These are phyloP conservation scores for Mucor indicus DNA, from an alignment of 371 early-diverging fungal genomes.

Conservation along the genomic window DNA sequence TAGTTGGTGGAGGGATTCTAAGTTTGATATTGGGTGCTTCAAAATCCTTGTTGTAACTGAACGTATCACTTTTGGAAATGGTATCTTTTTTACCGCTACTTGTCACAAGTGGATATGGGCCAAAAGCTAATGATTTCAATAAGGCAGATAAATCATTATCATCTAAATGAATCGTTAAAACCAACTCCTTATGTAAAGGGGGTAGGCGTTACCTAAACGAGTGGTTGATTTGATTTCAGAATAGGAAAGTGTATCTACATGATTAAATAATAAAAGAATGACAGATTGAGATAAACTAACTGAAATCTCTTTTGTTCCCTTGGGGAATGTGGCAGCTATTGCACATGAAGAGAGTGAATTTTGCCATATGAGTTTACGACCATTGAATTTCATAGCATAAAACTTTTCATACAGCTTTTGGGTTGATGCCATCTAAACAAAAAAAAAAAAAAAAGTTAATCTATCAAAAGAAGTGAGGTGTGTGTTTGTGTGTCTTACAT, in stretches of 20 bases:
- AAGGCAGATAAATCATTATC: background rate
- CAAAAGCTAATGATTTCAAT: conserved; percentile 1
- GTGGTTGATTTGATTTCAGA: conserved; percentile 65
- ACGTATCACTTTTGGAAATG: conserved; percentile 20
- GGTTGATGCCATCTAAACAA: conserved; percentile 54
- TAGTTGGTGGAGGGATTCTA: conserved; percentile 76
- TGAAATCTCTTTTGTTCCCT: conserved; percentile 62
- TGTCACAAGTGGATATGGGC: background rate
- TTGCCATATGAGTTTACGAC: conserved; percentile 84
- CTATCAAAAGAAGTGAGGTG: too few relatives aligned
- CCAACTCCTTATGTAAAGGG: too few relatives aligned
- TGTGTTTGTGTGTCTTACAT: too few relatives aligned
- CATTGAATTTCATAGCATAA: conserved; percentile 75
- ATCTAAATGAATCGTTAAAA: too few relatives aligned
- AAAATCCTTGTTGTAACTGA: conserved; percentile 68
- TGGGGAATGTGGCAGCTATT: conserved; percentile 62
- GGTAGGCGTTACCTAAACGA: conserved; percentile 57
- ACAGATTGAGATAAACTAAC: conserved; percentile 76
- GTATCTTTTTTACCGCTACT: too few relatives aligned
- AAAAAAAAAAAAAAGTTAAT: background rate
- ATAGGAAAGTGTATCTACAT: conserved; percentile 57
- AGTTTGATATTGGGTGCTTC: conserved; percentile 60
- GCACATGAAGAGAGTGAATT: conserved; percentile 75
- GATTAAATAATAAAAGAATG: conserved; percentile 76
- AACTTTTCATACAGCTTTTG: conserved; percentile 71